Evolutionary conservation across 768 basidiomycete species (phyloP), one percentile per base, ranked within the genome.

Genomic region (Coprinopsis strossmayeri): DNA sequence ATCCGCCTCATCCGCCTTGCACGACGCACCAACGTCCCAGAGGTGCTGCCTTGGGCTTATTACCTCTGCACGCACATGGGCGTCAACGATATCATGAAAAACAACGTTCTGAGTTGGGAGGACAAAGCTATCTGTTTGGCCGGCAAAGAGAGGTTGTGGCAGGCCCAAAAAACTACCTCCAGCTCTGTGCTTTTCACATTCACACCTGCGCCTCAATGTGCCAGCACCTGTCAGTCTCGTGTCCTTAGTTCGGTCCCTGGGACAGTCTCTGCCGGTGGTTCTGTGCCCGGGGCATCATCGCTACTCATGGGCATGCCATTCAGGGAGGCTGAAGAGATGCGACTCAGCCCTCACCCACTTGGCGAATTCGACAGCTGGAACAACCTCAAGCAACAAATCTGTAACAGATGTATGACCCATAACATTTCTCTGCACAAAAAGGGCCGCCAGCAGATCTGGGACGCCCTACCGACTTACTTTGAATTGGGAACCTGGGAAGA

Each of bases 31-130:
- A 68, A 66, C 37, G 63, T 73, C 4, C 70, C 68, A 5, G 65
- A 63, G 42, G 64, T 73, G 21, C 66, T 73, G 1, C 71, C 71
- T 0, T 73, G 71, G 71, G 70, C 71, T 1, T 72, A 69, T 54
- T 73, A 73, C 47, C 68, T 73, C 46, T 72, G 69, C 40, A 66
- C 69, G 0, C 70, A 72, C 39, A 69, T 73, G 28, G 35, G 54
- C 12, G 60, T 61, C 17, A 64, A 68, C 20, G 61, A 64, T 11
- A 59, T 73, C 5, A 55, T 73, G 10, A 52, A 59, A 4, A 65
- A 72, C 48, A 34, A 56, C 1, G 61, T 64, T 4, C 57, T 73
- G 23, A 68, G 68, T 2, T 73, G 71, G 71, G 56, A 58, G 18
- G 69, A 71, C 51, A 73, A 70, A 46, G 66, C 71, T 0, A 59